phyloP scores from a whole-genome alignment of 1,284 basidiomycete genomes.

The Trametes pubescens region DNA sequence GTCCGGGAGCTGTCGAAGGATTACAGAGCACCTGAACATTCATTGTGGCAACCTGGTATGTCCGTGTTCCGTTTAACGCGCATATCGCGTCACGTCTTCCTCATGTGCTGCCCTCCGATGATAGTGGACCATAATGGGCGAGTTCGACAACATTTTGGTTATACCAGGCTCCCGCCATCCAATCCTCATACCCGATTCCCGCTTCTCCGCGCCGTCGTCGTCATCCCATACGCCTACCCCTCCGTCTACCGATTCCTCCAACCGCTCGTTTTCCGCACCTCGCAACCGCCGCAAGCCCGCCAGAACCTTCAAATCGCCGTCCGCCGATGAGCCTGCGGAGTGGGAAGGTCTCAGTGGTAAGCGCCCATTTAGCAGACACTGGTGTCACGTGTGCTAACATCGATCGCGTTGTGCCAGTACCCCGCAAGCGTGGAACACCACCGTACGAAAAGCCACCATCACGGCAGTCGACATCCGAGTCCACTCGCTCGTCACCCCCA shows the following conservation, averaged over 20 bases:
- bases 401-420: conserved; percentile 20
- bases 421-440: conserved; percentile 25
- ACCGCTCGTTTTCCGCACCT: neutral
- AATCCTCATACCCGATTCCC: conserved; percentile 26
- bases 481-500: conserved; percentile 14
- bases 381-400: conserved; percentile 30
- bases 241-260: neutral
- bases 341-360: conserved; percentile 26
- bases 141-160: conserved; percentile 26
- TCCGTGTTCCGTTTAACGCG: neutral
- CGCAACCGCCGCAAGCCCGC: conserved; percentile 25
- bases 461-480: conserved; percentile 20
- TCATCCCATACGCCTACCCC: conserved; percentile 26
- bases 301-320: conserved; percentile 27
- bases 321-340: conserved; percentile 26
- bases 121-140: conserved; percentile 20
- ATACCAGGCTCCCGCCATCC: conserved; percentile 32
- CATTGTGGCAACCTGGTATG: conserved; percentile 15
- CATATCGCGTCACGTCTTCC: neutral
- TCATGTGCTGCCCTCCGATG: neutral
- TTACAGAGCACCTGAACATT: neutral
- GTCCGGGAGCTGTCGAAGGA: neutral
- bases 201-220: conserved; percentile 18
- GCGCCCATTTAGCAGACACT: conserved; percentile 28
- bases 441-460: conserved; percentile 23